Base-by-base conservation (phyloP, 805 yeast genomes). In the Wickerhamiella bombiphila region DNA sequence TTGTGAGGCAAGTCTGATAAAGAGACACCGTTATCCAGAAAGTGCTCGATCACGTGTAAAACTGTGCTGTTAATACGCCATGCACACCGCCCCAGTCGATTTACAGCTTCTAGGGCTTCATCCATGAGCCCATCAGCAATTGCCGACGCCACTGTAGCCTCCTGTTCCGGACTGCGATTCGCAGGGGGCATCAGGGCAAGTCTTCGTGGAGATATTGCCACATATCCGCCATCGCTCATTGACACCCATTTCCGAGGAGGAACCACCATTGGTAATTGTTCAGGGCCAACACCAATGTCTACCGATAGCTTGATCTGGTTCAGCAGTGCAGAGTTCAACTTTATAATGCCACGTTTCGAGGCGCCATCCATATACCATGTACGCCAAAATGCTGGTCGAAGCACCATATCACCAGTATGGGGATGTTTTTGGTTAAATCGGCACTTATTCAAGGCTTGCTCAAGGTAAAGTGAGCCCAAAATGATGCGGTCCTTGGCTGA, bases 211-310 rank as follows among this genome's bases (percentile, higher is more conserved):
- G 14, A 8, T 7, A n/a, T 16, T 11, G 17, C 8, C 8, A 17
- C 61, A 47, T 79, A 81, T 0, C 93, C 94, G 46, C 94, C 94
- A 39, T 69, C 69, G 48, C 71, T 72, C 65, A 72, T 70, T 3
- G 70, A 58, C 11, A 24, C 13, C 96, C 96, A 85, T 8, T 79
- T 78, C 40, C 73, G 63, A 20, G 95, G 95, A 38, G 70, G 68
- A 3, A 77, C 74, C 33, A 85, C 61, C 93, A 82, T 81, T 7
- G 96, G 96, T 36, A 83, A 63, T 44, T 70, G 69, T 52, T 80
- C 88, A 5, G 78, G 55, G 44, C 72, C 32, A 2, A 41, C 74
- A 42, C 82, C 62, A 15, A 79, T 72, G 34, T 93, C 93, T 26
- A 79, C 58, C 51, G 73, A 74, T 37, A 70, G 69, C 30, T 93